Conservation (phyloP, 345 rosid genomes). For the Hibiscus tridactylites region DNA sequence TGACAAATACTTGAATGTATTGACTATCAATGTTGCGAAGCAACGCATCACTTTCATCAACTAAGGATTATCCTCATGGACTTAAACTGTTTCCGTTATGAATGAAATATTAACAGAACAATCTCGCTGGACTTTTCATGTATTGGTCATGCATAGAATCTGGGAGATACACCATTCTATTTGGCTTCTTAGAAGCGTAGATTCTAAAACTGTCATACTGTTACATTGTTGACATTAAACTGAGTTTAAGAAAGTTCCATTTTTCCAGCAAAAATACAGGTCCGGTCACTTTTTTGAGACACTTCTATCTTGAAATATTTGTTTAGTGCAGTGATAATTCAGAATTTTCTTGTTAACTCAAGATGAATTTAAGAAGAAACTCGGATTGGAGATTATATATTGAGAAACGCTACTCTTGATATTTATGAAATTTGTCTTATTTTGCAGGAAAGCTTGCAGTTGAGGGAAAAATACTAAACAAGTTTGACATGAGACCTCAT, state of each 20-base stretch:
- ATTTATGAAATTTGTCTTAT: background rate
- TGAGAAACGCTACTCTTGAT: background rate
- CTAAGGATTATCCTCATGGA: too few species aligned
- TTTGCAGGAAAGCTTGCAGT: conserved; percentile 45
- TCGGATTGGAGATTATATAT: background rate
- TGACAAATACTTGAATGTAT: background rate
- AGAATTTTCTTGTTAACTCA: background rate
- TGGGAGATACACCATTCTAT: too few species aligned
- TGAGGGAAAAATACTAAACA: conserved; percentile 75
- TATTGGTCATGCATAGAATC: too few species aligned
- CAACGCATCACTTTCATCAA: background rate
- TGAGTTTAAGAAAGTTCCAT: background rate
- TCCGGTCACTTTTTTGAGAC: background rate
- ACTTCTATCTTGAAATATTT: conserved; percentile 2
- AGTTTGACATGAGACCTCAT: conserved; percentile 85
- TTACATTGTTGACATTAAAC: background rate
- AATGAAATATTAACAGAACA: too few species aligned
- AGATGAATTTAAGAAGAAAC: background rate
- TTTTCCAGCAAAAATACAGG: background rate
- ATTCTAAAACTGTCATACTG: background rate
- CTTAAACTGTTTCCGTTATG: too few species aligned
- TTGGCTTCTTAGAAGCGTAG: too few species aligned
- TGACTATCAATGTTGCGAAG: background rate
- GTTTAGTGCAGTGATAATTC: background rate
- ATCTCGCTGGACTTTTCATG: too few species aligned